A percentile compares a stretch with the other conserved stretches of the same genome.
phyloP scores from a whole-genome alignment of 768 basidiomycete genomes.

The Lactifluus rugatus region DNA sequence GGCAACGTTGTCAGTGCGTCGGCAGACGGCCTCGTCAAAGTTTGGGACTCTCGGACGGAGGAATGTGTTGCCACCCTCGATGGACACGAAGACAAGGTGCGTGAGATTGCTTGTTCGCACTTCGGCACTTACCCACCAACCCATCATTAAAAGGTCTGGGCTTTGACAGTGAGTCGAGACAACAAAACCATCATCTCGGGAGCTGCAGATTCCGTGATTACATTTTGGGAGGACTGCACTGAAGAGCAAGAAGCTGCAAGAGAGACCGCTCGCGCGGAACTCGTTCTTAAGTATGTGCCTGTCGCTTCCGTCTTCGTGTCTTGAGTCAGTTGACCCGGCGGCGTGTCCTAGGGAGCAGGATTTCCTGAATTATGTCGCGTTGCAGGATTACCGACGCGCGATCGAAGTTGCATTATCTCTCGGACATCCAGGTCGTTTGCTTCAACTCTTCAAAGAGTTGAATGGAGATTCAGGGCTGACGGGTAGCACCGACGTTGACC shows the following conservation, averaged over 20 bases:
- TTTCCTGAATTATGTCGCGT: constrained; percentile 77
- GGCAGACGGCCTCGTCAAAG: constrained; percentile 90
- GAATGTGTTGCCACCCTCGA: constrained; percentile 84
- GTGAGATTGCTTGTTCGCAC: constrained; percentile 19
- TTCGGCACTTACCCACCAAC: not conserved
- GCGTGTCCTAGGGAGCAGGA: constrained; percentile 72
- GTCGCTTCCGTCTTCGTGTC: not conserved
- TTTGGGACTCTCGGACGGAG: constrained; percentile 90
- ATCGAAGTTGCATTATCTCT: constrained; percentile 88
- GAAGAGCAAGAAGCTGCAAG: constrained; percentile 71
- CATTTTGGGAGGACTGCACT: constrained; percentile 94
- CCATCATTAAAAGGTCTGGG: constrained; percentile 73
- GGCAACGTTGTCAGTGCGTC: constrained; percentile 78
- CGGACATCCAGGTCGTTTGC: constrained; percentile 84
- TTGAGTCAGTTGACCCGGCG: not conserved
- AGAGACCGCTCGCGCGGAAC: constrained; percentile 57
- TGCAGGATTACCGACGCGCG: constrained; percentile 85
- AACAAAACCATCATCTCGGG: constrained; percentile 84
- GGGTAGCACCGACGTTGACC: constrained; percentile 66
- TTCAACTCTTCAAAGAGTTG: constrained; percentile 67
- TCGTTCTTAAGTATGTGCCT: constrained; percentile 66
- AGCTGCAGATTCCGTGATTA: constrained; percentile 92
- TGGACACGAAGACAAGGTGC: constrained; percentile 94
- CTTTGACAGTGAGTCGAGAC: constrained; percentile 72
- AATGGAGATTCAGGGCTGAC: constrained; percentile 37